Base-by-base conservation (phyloP, 2,329 filamentous ascomycete genomes). In the Aspergillus eucalypticola region DNA sequence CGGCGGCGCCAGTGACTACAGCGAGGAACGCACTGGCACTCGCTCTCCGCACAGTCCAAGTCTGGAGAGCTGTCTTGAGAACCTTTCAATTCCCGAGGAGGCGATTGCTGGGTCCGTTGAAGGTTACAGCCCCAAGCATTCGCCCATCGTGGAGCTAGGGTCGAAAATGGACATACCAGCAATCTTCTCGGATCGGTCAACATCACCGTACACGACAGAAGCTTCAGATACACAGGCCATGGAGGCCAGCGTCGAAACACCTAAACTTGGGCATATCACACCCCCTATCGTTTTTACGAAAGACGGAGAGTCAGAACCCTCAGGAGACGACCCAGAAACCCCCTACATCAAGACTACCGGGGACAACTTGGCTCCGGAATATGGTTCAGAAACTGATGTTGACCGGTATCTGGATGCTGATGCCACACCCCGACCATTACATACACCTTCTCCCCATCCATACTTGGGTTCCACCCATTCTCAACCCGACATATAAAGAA, bases 31-130 rank as follows among this genome's bases (percentile, higher is more conserved):
- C 23, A 48, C 67, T 29, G 66, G 65, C 3, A 67, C 73, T 2
- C 53, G n/a, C 25, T 35, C 53, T 21, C 27, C 39, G 8, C 62
- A 59, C 23, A 71, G 62, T 49, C 63, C 64, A 7, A 68, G 64
- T 5, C 50, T 76, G 10, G 75, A 73, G 53, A 70, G 72, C 42
- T 65, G 63, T 8, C 71, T 77, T 23, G 71, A 73, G 27, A 68
- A 66, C 5, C 67, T 78, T 38, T 68, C 71, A 27, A 70, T 78
- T 32, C 68, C 69, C 4, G 74, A 76, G 35, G 75, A 77, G 53
- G 66, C 68, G 1, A 69, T 75, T 48, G 60, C 60, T 13, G 60
- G 62, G 15, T 63, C 69, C 54, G 59, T 66, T 8, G 75, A 76
- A 44, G 62, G 66, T 11, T 63, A 65, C 21, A 70, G 69, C 44